Percentiles rank a stretch among this genome's conserved stretches.
Conservation (phyloP, 1,139 yeast genomes). For the Kurtzmaniella quercitrusa region DNA sequence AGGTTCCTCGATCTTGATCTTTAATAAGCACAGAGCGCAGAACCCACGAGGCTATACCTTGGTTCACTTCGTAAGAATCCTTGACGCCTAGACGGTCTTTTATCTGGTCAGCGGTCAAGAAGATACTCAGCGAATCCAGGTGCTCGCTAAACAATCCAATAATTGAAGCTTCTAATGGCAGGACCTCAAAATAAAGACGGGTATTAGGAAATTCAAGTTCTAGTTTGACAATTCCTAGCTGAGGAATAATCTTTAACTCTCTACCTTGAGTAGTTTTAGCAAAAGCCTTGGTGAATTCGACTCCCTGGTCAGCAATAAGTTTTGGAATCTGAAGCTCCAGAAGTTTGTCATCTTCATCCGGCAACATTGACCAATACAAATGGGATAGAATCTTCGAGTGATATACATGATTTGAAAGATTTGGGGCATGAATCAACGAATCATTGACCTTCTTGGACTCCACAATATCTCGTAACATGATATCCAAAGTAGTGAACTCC, state of each 20-base stretch:
- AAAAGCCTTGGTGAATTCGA: slow-evolving; percentile 40
- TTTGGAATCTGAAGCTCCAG: slow-evolving; percentile 35
- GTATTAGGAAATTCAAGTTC: slow-evolving; percentile 49
- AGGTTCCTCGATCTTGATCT: neutral
- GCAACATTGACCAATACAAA: slow-evolving; percentile 50
- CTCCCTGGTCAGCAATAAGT: slow-evolving; percentile 31
- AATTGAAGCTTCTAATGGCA: slow-evolving; percentile 69
- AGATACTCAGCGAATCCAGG: slow-evolving; percentile 25
- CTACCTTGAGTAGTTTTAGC: slow-evolving; percentile 51
- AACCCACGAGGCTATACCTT: slow-evolving; percentile 55
- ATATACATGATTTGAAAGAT: slow-evolving; percentile 17
- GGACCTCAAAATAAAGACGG: slow-evolving; percentile 42
- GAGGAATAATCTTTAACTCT: slow-evolving; percentile 52
- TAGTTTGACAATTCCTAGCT: slow-evolving; percentile 60
- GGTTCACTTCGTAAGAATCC: slow-evolving; percentile 28
- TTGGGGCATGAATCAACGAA: slow-evolving; percentile 16
- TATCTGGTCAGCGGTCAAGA: slow-evolving; percentile 24
- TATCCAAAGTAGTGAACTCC: slow-evolving; percentile 67
- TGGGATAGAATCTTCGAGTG: slow-evolving; percentile 42
- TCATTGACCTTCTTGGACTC: slow-evolving; percentile 43
- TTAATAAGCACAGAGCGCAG: slow-evolving; percentile 10
- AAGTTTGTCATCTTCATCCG: slow-evolving; percentile 34
- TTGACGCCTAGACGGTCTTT: slow-evolving; percentile 27
- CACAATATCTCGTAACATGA: slow-evolving; percentile 79
- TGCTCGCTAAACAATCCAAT: slow-evolving; percentile 41